phyloP scores from a whole-genome alignment of 345 rosid genomes.

The Trapa incisa region DNA sequence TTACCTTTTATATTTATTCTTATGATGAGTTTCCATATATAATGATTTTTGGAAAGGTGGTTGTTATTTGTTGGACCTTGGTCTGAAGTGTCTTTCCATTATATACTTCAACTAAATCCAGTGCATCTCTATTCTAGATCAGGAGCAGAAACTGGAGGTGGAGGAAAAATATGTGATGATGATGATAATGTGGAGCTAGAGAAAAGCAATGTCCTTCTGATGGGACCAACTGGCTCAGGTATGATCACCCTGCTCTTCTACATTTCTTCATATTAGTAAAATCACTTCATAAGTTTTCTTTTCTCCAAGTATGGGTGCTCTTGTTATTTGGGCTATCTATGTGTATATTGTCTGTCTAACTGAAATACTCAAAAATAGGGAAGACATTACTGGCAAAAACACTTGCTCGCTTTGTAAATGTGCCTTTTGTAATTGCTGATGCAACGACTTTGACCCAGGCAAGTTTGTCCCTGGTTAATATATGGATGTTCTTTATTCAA shows the following conservation, averaged over 20 bases:
- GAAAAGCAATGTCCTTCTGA: constrained; percentile 88
- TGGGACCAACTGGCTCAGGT: constrained; percentile 99
- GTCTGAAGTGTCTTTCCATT: neutral
- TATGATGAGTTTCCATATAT: neutral
- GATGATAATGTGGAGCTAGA: constrained; percentile 82
- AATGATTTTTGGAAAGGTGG: neutral
- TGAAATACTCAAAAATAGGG: constrained; percentile 13
- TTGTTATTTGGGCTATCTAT: neutral
- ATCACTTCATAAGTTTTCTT: neutral
- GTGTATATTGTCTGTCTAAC: constrained; percentile 16
- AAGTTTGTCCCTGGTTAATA: neutral
- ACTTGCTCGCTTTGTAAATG: constrained; percentile 20
- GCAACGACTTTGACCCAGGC: constrained; percentile 19
- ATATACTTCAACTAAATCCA: constrained; percentile 18
- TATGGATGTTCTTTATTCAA: neutral
- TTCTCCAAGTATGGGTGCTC: neutral
- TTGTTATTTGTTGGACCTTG: neutral
- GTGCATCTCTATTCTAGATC: constrained; percentile 54
- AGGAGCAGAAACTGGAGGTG: constrained; percentile 42
- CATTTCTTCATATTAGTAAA: neutral
- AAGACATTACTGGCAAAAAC: constrained; percentile 20
- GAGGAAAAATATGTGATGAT: constrained; percentile 47
- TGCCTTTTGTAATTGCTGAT: constrained; percentile 21
- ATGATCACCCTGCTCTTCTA: constrained; percentile 5
- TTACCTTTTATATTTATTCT: neutral